Evolutionary conservation across 768 basidiomycete genomes (phyloP), one percentile per base, ranked within the genome.

Genomic region (Xerocomus potaroensis): DNA sequence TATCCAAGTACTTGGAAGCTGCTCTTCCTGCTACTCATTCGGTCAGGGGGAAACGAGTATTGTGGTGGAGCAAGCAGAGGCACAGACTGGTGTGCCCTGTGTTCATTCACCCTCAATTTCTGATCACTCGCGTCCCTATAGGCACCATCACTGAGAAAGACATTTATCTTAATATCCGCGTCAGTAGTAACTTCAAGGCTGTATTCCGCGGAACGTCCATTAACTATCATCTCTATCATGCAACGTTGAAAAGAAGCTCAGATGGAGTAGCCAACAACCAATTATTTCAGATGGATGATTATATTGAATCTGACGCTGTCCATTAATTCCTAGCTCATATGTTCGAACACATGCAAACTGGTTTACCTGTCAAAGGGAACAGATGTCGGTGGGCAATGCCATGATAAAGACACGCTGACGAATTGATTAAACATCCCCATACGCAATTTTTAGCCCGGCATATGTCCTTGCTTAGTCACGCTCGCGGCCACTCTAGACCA

Each of bases 401-500:
- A 12, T 16, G 37, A 26, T 40, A 19, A 34, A 31, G 19, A 9
- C n/a, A 15, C 12, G 26, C 45, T 50, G 51, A 59, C 43, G 26
- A 43, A 47, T 18, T 1, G 82, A 43, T 67, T 89, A 59, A 69
- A 27, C 6, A 27, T 27, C 26, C n/a, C n/a, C n/a, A n/a, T n/a
- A n/a, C n/a, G n/a, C n/a, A n/a, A n/a, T n/a, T n/a, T n/a, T 89
- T 75, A 79, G 9, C 91, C 93, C 67, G 87, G 87, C 58, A 81
- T 75, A 22, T 91, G 88, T 86, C n/a, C 11, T 69, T 91, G 26
- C 71, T 83, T 19, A 85, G 82, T 58, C 84, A 84, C 63, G 34
- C 21, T 23, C 18, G 22, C 88, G 73, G 3, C 71, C 91, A 39
- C 91, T 92, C 48, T 77, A 12, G 5, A 27, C 78, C 79, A n/a